Conservation (phyloP, 2,329 filamentous ascomycete genomes). For the Talaromyces amestolkiae region DNA sequence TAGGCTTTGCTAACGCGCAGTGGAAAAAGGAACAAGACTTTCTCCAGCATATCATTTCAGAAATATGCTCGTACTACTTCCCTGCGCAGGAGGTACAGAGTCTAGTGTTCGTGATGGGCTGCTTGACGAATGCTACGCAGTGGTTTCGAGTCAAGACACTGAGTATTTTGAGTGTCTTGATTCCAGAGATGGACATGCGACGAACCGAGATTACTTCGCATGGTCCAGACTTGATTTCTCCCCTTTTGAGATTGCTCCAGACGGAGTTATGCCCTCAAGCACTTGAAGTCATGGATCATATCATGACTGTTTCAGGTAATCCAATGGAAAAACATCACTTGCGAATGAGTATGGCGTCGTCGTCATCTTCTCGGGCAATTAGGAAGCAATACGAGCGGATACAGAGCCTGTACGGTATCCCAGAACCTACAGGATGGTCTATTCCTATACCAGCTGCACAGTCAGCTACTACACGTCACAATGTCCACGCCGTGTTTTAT, state of each 20-base stretch:
- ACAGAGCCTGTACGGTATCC: constrained; percentile 93
- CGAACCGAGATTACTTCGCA: constrained; percentile 85
- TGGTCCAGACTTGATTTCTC: constrained; percentile 92
- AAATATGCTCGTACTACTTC: constrained; percentile 75
- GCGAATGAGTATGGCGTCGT: constrained; percentile 94
- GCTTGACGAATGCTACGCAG: constrained; percentile 80
- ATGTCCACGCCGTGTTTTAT: constrained; percentile 95
- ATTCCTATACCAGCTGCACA: constrained; percentile 90
- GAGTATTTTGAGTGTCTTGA: constrained; percentile 78
- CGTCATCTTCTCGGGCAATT: constrained; percentile 74
- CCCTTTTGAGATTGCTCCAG: constrained; percentile 80
- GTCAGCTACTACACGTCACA: constrained; percentile 78
- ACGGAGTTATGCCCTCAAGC: constrained; percentile 94
- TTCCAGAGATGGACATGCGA: constrained; percentile 89
- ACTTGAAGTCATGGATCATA: constrained; percentile 85
- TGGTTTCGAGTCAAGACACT: constrained; percentile 95
- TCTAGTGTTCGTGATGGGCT: constrained; percentile 84
- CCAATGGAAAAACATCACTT: constrained; percentile 92
- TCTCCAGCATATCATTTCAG: constrained; percentile 67
- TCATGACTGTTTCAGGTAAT: constrained; percentile 89
- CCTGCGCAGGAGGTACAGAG: constrained; percentile 79
- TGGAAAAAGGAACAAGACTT: constrained; percentile 73
- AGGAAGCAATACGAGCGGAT: constrained; percentile 94
- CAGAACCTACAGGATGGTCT: constrained; percentile 92
- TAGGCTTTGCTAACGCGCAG: constrained; percentile 65